Evolutionary conservation across 257 asterid species (phyloP).

Genomic region (Solanum paucissectum): DNA sequence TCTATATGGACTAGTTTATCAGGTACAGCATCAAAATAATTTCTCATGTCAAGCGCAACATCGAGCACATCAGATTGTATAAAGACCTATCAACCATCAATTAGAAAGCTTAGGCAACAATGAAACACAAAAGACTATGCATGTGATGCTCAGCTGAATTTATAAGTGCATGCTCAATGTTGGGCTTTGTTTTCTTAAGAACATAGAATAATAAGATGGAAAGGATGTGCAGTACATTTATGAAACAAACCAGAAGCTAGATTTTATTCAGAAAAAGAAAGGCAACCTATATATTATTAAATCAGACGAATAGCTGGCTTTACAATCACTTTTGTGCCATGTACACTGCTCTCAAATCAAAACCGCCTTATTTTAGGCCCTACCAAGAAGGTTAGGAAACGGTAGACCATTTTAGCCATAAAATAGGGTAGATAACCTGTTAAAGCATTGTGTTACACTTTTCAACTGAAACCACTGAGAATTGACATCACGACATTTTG

Average conservation of each 20-base stretch:
- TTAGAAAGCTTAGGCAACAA: background rate
- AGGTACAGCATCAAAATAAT: constrained; percentile 46
- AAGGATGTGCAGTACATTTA: background rate
- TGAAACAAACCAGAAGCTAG: background rate
- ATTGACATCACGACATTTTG: background rate
- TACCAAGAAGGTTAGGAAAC: background rate
- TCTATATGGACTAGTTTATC: constrained; percentile 49
- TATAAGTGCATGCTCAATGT: background rate
- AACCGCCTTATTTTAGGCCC: background rate
- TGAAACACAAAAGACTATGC: background rate
- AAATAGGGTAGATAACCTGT: background rate
- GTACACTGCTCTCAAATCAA: background rate
- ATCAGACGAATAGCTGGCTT: background rate
- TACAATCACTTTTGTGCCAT: background rate
- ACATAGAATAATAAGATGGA: background rate
- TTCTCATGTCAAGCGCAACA: constrained; percentile 84
- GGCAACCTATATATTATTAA: background rate
- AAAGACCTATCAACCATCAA: constrained; percentile 45
- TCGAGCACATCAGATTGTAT: constrained; percentile 78
- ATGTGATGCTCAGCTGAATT: background rate
- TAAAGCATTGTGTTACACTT: background rate
- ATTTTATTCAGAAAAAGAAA: background rate
- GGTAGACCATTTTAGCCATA: background rate
- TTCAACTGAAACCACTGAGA: background rate
- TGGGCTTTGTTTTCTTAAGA: background rate